A percentile compares a stretch with the other conserved stretches of the same genome.
Conservation (phyloP, 129 eudicot species). For the Flaveria linearis region DNA sequence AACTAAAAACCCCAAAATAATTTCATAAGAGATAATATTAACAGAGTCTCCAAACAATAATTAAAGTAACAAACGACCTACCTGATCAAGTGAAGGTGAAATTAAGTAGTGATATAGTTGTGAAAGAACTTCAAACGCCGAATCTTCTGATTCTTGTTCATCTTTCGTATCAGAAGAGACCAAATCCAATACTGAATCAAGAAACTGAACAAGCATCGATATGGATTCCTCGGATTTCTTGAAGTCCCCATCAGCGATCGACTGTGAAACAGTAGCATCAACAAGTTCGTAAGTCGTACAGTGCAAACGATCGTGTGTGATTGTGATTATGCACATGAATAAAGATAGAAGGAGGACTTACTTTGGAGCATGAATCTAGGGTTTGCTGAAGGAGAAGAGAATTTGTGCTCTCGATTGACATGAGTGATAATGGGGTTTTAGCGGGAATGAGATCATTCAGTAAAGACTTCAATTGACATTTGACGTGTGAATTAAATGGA, state of each 20-base stretch:
- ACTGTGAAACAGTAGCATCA: conserved; percentile 37
- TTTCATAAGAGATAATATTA: neutral
- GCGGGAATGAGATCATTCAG: conserved; percentile 15
- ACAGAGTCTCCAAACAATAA: neutral
- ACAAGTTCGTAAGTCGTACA: neutral
- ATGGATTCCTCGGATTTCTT: conserved; percentile 45
- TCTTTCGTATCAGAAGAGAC: conserved; percentile 29
- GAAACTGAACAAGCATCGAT: conserved; percentile 50
- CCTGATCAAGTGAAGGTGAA: conserved; percentile 67
- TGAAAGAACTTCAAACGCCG: conserved; percentile 50
- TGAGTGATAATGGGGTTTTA: conserved; percentile 20
- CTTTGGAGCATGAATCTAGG: conserved; percentile 66
- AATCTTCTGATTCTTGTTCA: conserved; percentile 33
- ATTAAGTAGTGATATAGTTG: conserved; percentile 45
- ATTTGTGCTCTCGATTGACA: conserved; percentile 26
- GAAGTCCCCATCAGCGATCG: conserved; percentile 55
- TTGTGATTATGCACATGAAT: neutral
- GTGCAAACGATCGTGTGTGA: neutral
- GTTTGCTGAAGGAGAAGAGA: conserved; percentile 52
- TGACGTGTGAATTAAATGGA: too few relatives aligned
- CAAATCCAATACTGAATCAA: conserved; percentile 28
- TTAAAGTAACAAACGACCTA: neutral
- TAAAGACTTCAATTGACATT: too few relatives aligned
- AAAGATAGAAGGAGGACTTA: conserved; percentile 24
- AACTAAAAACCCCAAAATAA: neutral